Base-by-base conservation (phyloP, 345 rosid genomes). In the Microcos paniculata region DNA sequence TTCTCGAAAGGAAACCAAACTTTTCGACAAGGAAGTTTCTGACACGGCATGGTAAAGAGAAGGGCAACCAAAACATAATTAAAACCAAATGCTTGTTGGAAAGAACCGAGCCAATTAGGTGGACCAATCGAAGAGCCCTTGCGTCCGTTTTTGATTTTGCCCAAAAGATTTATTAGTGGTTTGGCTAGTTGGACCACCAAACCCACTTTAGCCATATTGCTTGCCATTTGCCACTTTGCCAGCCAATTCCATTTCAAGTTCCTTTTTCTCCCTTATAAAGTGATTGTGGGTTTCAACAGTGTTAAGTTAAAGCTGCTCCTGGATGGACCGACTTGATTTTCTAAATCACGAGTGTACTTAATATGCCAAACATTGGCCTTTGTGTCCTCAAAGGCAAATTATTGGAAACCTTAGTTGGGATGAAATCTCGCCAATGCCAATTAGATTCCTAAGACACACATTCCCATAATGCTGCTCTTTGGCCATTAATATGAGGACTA, bases 121-220 rank as follows among this genome's bases (percentile, higher is more conserved):
- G 19, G 51, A 65, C 30, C 51, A 65, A 21, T 42, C 10, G n/a
- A n/a, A 42, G 15, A 53, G 15, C 35, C 33, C 31, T 13, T 45
- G 1, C 4, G 33, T 13, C 33, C 31, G 23, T 5, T 42, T 45
- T n/a, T 35, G 23, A 1, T 42, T 45, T n/a, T 35, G 6, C 57
- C 42, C 11, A 18, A 49, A 46, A 68, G 23, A 4, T 28, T 10
- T 48, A 67, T 10, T 48, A 67, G 57, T 76, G 70, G 73, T 30
- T 55, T 18, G 77, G 75, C 72, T 19, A 53, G 51, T 67, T 72
- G 76, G 78, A 67, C 66, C 70, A 58, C 70, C 51, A 19, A 73
- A 40, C 79, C 58, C 70, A 21, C 73, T 11, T 1, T 26, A 7
- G 19, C 33, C 31, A 16, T 51, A 14, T 12, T 35, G 40, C n/a